phyloP scores from a whole-genome alignment of 495 filamentous ascomycete genomes.

The Acidiella bohemica region DNA sequence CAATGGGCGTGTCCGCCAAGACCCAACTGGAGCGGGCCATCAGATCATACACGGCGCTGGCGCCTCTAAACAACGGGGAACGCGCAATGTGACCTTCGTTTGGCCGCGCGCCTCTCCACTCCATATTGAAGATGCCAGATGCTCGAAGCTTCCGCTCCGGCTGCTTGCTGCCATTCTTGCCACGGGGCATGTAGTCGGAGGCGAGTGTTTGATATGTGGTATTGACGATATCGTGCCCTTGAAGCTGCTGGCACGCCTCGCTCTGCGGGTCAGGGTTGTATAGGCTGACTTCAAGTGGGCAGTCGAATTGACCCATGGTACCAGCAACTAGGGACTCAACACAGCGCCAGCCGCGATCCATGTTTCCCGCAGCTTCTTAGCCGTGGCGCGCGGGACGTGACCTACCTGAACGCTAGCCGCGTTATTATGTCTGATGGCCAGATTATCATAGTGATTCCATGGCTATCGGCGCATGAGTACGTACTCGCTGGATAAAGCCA shows the following conservation, averaged over 20 bases:
- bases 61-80: slow-evolving; percentile 58
- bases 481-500: slow-evolving; percentile 57
- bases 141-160: slow-evolving; percentile 9
- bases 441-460: slow-evolving; percentile 56
- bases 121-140: slow-evolving; percentile 45
- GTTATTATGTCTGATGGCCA: slow-evolving; percentile 71
- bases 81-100: slow-evolving; percentile 84
- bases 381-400: slow-evolving; percentile 54
- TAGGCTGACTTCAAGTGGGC: slow-evolving; percentile 52
- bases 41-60: slow-evolving; percentile 53
- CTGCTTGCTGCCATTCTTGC: slow-evolving; percentile 26
- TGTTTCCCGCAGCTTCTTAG: slow-evolving; percentile 56
- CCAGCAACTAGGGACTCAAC: slow-evolving; percentile 58
- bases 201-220: slow-evolving; percentile 58
- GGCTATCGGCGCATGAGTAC: slow-evolving; percentile 58
- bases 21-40: slow-evolving; percentile 67
- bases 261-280: slow-evolving; percentile 56
- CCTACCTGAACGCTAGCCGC: slow-evolving; percentile 69
- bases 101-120: slow-evolving; percentile 72
- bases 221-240: slow-evolving; percentile 58
- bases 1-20: slow-evolving; percentile 48
- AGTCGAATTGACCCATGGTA: slow-evolving; percentile 48
- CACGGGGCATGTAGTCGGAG: slow-evolving; percentile 20
- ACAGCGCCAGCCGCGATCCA: slow-evolving; percentile 43
- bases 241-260: slow-evolving; percentile 74